Evolutionary conservation across 805 yeast species (phyloP).

Genomic region (Saturnispora hagleri): DNA sequence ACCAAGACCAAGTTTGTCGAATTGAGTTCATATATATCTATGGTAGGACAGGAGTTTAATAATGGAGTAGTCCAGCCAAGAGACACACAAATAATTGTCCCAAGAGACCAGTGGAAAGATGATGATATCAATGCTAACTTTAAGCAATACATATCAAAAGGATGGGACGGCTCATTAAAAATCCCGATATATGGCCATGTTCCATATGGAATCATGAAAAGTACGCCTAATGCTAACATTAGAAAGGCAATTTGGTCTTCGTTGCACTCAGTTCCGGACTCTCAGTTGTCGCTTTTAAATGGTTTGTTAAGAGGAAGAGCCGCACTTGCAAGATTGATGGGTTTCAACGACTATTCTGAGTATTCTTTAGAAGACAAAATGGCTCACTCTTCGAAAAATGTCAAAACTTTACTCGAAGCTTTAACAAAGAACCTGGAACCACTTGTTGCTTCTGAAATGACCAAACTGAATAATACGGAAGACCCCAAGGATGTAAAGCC

Average conservation of each 20-base stretch:
- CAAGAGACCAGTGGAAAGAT: constrained; percentile 21
- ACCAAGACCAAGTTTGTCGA: constrained; percentile 64
- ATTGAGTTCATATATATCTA: constrained; percentile 71
- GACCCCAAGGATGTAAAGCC: constrained; percentile 45
- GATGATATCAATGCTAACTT: constrained; percentile 21
- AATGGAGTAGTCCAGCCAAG: constrained; percentile 33
- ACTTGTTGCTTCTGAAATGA: constrained; percentile 52
- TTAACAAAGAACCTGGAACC: constrained; percentile 43
- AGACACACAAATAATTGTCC: constrained; percentile 22
- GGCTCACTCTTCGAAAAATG: constrained; percentile 78
- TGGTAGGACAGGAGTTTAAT: constrained; percentile 70
- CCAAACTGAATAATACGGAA: constrained; percentile 32
- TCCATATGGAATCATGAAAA: constrained; percentile 55
- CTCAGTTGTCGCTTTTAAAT: constrained; percentile 54
- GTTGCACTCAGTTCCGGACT: constrained; percentile 52
- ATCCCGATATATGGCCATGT: constrained; percentile 55
- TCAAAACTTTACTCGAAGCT: constrained; percentile 54
- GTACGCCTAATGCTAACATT: constrained; percentile 45
- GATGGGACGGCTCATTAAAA: constrained; percentile 32
- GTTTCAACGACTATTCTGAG: constrained; percentile 59
- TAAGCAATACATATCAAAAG: constrained; percentile 18
- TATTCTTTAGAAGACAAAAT: constrained; percentile 84
- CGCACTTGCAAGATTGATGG: constrained; percentile 62
- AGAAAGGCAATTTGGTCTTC: constrained; percentile 69
- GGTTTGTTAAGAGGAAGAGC: constrained; percentile 57